phyloP scores from a whole-genome alignment of 75 land plant species.

The Pinus taeda region DNA sequence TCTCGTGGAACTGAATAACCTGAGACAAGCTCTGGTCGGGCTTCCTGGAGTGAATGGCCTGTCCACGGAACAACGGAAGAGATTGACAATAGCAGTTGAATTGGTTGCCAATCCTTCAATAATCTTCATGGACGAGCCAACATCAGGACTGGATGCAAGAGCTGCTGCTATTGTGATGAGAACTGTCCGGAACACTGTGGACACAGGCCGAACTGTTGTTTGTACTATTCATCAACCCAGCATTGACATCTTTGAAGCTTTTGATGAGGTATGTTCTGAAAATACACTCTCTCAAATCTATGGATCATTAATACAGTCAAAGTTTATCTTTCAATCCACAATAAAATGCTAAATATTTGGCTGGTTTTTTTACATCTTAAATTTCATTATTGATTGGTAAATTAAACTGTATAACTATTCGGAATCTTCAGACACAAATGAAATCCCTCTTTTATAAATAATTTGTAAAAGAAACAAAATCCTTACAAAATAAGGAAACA shows the following conservation, averaged over 20 bases:
- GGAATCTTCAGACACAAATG: too few relatives aligned
- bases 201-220: conserved; percentile 67
- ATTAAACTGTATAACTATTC: too few relatives aligned
- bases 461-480: too few relatives aligned
- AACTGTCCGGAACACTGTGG: conserved; percentile 65
- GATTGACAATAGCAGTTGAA: conserved; percentile 65
- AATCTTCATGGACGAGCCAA: conserved; percentile 74
- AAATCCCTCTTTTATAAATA: too few relatives aligned
- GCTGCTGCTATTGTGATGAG: conserved; percentile 80
- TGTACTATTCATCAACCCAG: conserved; percentile 78
- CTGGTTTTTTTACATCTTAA: too few relatives aligned
- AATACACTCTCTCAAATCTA: too few relatives aligned
- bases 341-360: too few relatives aligned
- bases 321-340: too few relatives aligned
- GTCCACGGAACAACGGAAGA: conserved; percentile 59
- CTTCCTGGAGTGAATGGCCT: conserved; percentile 59
- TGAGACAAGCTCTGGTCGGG: conserved; percentile 51
- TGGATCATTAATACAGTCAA: too few relatives aligned
- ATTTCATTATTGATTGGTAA: too few relatives aligned
- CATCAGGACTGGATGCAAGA: conserved; percentile 65
- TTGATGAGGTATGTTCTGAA: conserved; percentile 40
- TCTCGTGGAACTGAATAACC: conserved; percentile 40
- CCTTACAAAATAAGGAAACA: too few relatives aligned
- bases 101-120: conserved; percentile 70
- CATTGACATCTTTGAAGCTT: conserved; percentile 68